Evolutionary conservation across 768 basidiomycete genomes (phyloP).

Genomic region (Hypholoma sublateritium): DNA sequence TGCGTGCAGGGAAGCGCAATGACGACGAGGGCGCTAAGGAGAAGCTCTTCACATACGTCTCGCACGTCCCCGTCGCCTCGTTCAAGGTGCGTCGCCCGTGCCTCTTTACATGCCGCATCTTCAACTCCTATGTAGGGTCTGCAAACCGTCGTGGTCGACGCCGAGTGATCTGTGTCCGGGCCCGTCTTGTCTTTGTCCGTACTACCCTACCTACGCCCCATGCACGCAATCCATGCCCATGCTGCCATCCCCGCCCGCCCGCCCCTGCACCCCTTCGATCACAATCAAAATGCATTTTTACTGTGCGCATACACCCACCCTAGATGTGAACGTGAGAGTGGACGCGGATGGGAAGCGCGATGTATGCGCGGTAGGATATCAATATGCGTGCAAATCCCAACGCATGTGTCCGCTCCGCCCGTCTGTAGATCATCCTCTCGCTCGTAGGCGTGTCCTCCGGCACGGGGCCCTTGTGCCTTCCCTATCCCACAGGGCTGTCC

Average conservation of each 20-base stretch:
- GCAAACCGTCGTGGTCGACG: slow-evolving; percentile 79
- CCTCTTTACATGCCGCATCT: background rate
- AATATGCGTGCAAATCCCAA: too few relatives aligned
- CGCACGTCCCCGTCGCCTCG: slow-evolving; percentile 69
- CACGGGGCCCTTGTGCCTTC: too few relatives aligned
- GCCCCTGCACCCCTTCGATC: background rate
- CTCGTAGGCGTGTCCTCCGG: too few relatives aligned
- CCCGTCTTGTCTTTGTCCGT: slow-evolving; percentile 18
- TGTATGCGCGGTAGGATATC: too few relatives aligned
- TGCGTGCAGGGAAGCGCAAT: slow-evolving; percentile 83
- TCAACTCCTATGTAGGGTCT: slow-evolving; percentile 56
- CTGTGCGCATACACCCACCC: too few relatives aligned
- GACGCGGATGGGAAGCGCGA: too few relatives aligned
- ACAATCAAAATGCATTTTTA: background rate
- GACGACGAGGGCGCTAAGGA: slow-evolving; percentile 99
- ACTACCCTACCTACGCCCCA: slow-evolving; percentile 1
- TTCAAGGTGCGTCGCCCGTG: slow-evolving; percentile 84
- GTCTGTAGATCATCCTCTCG: too few relatives aligned
- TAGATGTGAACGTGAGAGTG: too few relatives aligned
- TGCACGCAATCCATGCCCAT: slow-evolving; percentile 17
- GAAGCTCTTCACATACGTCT: slow-evolving; percentile 93
- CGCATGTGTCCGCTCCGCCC: too few relatives aligned
- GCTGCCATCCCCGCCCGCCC: slow-evolving; percentile 5
- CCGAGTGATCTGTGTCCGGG: slow-evolving; percentile 49
- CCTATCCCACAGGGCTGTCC: too few relatives aligned